Base-by-base conservation (phyloP, 257 asterid genomes). In the Nicotiana obtusifolia region DNA sequence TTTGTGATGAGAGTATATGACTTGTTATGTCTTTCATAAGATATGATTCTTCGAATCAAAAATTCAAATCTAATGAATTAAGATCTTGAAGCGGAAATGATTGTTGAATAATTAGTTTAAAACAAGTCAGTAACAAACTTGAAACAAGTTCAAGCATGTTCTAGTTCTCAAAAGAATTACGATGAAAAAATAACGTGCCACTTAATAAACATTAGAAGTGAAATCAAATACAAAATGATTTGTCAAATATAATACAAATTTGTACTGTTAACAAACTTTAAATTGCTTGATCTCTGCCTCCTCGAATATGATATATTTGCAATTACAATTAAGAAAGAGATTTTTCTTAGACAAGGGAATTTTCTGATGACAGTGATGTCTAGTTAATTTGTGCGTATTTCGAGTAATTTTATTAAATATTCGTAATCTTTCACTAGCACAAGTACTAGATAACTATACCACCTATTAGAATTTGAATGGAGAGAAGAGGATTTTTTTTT, bases 371-470 rank as follows among this genome's bases (percentile, higher is more conserved):
- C 0, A 2, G 2, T 37, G 10, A 10, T 37, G 2, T 37, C 47
- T 37, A 37, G 10, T 10, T 3, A 37, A 37, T 3, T 37, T 7
- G 2, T 37, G 10, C 3, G 3, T 37, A 37, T 37, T 10, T 37
- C 10, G 10, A 37, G 3, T 37, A 37, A 37, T 37, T 37, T 37
- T 2, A 37, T 7, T 3, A 37, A 0, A 37, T 37, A 37, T 7
- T 1, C 0, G 2, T 37, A 37, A 37, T 0, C 47, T 37, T 0
- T 0, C 47, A 37, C 10, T 9, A 7, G 47, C 2, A 9, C 3
- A 41, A 2, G 1, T 41, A 41, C 13, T 0, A 0, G 0, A 41
- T 41, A 41, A 41, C 0, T 41, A 9, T 41, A 9, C 49, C 49
- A 8, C 11, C 13, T 41, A 41, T 41, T 9, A 1, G 3, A 41